Conservation (phyloP, 495 filamentous ascomycete species). For the Podospora conica region DNA sequence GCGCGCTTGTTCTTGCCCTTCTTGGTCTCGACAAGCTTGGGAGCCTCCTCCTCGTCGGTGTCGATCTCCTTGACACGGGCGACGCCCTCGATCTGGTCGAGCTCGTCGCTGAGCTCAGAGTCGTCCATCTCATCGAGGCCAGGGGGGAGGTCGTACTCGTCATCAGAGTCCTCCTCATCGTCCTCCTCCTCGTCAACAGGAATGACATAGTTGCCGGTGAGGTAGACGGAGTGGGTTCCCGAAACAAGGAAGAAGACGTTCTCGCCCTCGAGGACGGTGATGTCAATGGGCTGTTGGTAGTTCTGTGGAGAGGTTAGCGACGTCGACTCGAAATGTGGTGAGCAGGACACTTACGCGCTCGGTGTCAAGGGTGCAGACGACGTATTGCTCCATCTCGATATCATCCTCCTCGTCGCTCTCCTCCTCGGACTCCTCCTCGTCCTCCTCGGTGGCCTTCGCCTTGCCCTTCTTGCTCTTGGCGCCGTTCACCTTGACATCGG, state of each 20-base stretch:
- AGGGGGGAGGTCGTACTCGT: constrained; percentile 75
- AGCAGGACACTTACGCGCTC: constrained; percentile 39
- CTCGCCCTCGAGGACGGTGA: constrained; percentile 81
- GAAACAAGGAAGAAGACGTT: constrained; percentile 83
- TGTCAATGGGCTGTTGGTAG: constrained; percentile 92
- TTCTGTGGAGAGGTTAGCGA: constrained; percentile 48
- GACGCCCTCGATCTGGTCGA: constrained; percentile 72
- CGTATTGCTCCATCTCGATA: constrained; percentile 72
- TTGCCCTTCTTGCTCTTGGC: constrained; percentile 63
- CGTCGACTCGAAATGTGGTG: background rate
- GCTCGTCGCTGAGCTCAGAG: constrained; percentile 72
- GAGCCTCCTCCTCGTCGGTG: constrained; percentile 73
- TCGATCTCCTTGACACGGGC: constrained; percentile 80
- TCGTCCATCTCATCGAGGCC: constrained; percentile 55
- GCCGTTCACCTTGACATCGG: constrained; percentile 57
- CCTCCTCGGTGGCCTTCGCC: constrained; percentile 61
- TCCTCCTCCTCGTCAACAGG: constrained; percentile 48
- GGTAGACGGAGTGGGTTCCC: constrained; percentile 81
- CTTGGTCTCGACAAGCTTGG: constrained; percentile 63
- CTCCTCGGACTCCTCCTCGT: constrained; percentile 48
- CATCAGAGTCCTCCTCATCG: constrained; percentile 55
- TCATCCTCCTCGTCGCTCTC: constrained; percentile 56
- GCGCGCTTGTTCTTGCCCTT: constrained; percentile 77
- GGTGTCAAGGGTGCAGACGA: constrained; percentile 90
- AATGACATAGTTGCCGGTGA: constrained; percentile 91